Conservation (phyloP, 2,329 filamentous ascomycete genomes). For the Zymoseptoria passerinii region DNA sequence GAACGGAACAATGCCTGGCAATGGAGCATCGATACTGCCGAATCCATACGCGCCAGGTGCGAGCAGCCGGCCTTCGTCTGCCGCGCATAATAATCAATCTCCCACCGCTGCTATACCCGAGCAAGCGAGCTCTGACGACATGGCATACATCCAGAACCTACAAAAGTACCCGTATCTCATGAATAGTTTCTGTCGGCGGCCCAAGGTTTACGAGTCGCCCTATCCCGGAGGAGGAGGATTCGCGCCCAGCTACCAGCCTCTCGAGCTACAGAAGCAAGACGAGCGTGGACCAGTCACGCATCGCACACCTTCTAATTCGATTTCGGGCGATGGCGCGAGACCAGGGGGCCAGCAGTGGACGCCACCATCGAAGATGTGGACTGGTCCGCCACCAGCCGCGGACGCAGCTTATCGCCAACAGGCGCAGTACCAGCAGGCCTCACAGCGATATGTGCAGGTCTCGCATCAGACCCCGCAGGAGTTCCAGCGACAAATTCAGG, state of each 20-base stretch:
- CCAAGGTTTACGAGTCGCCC: conserved; percentile 41
- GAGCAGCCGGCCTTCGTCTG: conserved; percentile 18
- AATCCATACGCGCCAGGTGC: conserved; percentile 18
- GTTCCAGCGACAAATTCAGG: conserved; percentile 31
- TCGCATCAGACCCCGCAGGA: conserved; percentile 36
- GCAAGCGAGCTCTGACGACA: conserved; percentile 27
- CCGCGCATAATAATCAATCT: conserved; percentile 25
- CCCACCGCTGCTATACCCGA: conserved; percentile 25
- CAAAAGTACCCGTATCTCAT: conserved; percentile 40
- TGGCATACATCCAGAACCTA: conserved; percentile 35
- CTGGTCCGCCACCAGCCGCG: conserved; percentile 7
- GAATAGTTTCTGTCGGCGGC: conserved; percentile 38
- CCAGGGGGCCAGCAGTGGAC: conserved; percentile 28
- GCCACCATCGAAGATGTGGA: conserved; percentile 28
- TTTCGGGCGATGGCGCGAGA: conserved; percentile 12
- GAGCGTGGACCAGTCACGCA: conserved; percentile 6
- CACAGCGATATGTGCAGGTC: conserved; percentile 12
- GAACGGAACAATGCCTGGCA: conserved; percentile 1
- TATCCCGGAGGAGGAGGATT: conserved; percentile 38
- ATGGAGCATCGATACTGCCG: conserved; percentile 13
- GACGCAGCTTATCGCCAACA: conserved; percentile 8
- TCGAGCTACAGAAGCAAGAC: conserved; percentile 13
- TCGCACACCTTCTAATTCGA: conserved; percentile 23
- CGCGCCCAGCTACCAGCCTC: conserved; percentile 33
- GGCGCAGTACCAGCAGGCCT: conserved; percentile 6